Evolutionary conservation across 768 basidiomycete genomes (phyloP), one percentile per base, ranked within the genome.

Genomic region (Agaricus sinodeliciosus): DNA sequence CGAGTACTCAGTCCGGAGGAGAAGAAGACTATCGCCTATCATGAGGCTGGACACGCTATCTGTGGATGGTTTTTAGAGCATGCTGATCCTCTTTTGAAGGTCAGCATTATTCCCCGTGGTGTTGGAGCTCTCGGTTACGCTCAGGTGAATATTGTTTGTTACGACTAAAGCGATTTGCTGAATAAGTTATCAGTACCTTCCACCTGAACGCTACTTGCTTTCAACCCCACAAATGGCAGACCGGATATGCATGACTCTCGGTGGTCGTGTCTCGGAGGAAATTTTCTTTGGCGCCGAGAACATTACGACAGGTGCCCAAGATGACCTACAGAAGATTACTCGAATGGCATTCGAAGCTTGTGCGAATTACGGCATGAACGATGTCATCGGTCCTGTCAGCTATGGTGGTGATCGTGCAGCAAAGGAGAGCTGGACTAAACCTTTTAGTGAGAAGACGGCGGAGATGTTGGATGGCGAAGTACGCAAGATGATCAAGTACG

Each of bases 41-140:
- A 99, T 64, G 96, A 99, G 75, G 96, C 96, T 19, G 96, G 96
- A 4, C 96, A 99, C 68, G 96, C 96, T 18, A 86, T 98, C 42
- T 94, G 91, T 63, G 96, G 96, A 3, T 99, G 96, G 96, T 97
- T 90, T 78, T 73, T 99, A 59, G 93, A 98, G 69, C 91, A 94
- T 58, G 96, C 96, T 41, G 94, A 98, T 64, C 95, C 95, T 35
- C 71, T 98, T 44, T 80, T 97, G 58, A 97, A 99, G 70, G 96
- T 99, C 54, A 94, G 90, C 69, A 99, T 99, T 67, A 97, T 99
- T 57, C 96, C 96, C 39, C 82, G 94, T 59, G 96, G 96, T 48
- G 85, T 90, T 46, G 96, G 94, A 34, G 93, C 94, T 19, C 75
- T 99, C 37, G 95, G 95, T 43, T 99, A 98, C 68, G 95, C 95